phyloP scores from a whole-genome alignment of 1,284 basidiomycete species.

The Crucibulum cyathiforme region DNA sequence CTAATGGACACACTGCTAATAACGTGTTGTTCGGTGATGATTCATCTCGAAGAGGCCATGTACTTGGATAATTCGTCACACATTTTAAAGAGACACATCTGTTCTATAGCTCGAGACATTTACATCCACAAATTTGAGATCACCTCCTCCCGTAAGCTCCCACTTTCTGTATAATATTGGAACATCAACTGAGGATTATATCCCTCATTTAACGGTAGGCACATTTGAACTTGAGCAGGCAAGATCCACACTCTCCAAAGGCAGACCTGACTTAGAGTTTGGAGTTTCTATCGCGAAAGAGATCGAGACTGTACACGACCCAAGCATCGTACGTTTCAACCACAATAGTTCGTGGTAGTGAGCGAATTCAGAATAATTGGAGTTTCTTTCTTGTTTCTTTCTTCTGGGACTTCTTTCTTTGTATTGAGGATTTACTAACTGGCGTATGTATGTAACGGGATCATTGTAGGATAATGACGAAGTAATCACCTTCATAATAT shows the following conservation, averaged over 20 bases:
- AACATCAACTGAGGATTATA: not conserved
- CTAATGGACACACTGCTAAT: constrained; percentile 5
- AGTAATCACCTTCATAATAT: too few species aligned
- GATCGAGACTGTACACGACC: not conserved
- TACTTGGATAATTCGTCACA: not conserved
- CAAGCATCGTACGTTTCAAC: too few species aligned
- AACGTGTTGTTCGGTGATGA: constrained; percentile 18
- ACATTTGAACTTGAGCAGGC: not conserved
- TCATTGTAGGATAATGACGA: too few species aligned
- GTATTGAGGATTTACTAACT: too few species aligned
- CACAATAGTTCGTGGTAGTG: too few species aligned
- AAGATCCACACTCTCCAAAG: not conserved
- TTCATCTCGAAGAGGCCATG: not conserved
- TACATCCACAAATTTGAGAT: not conserved
- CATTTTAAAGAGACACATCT: not conserved
- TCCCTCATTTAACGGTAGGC: not conserved
- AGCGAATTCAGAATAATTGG: too few species aligned
- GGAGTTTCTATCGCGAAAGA: not conserved
- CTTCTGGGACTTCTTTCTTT: too few species aligned
- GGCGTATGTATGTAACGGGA: too few species aligned
- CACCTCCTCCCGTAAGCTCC: not conserved
- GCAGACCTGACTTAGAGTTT: not conserved
- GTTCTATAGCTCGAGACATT: not conserved
- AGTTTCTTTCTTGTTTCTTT: too few species aligned
- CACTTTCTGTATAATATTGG: not conserved